These are phyloP conservation scores for Limonium bicolor DNA, from an alignment of 148 eudicot genomes.

Conservation along the genomic window DNA sequence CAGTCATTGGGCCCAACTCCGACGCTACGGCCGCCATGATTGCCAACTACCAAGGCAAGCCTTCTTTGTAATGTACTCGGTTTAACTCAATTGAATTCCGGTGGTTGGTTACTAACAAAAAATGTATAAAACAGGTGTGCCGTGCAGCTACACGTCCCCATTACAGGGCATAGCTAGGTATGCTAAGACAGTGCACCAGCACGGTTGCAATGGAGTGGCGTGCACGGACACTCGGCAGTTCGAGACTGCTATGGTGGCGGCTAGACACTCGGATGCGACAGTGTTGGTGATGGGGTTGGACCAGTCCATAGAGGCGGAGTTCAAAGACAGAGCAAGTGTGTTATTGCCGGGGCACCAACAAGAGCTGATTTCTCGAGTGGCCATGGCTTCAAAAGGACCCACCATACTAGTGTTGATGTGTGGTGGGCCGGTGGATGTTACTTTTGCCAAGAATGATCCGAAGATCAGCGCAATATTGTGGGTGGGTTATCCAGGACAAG, in stretches of 20 bases:
- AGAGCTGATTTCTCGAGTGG: constrained; percentile 42
- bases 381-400: constrained; percentile 68
- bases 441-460: constrained; percentile 41
- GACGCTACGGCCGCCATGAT: constrained; percentile 45
- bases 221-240: constrained; percentile 32
- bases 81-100: too few species aligned
- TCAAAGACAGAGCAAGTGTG: constrained; percentile 29
- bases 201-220: constrained; percentile 41
- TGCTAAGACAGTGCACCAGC: constrained; percentile 40
- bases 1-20: constrained; percentile 53
- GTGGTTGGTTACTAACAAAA: constrained; percentile 2
- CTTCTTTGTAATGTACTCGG: background rate
- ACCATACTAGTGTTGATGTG: constrained; percentile 58
- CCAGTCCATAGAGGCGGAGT: constrained; percentile 66
- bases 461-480: constrained; percentile 36
- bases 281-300: constrained; percentile 67
- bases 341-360: constrained; percentile 48
- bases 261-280: constrained; percentile 67
- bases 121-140: constrained; percentile 22
- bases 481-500: constrained; percentile 64
- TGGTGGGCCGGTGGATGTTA: constrained; percentile 72
- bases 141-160: constrained; percentile 63
- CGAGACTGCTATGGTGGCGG: constrained; percentile 48
- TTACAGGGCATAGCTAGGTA: constrained; percentile 63
- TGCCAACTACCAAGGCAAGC: constrained; percentile 56